phyloP scores from a whole-genome alignment of 345 rosid species.

The Boechera stricta region DNA sequence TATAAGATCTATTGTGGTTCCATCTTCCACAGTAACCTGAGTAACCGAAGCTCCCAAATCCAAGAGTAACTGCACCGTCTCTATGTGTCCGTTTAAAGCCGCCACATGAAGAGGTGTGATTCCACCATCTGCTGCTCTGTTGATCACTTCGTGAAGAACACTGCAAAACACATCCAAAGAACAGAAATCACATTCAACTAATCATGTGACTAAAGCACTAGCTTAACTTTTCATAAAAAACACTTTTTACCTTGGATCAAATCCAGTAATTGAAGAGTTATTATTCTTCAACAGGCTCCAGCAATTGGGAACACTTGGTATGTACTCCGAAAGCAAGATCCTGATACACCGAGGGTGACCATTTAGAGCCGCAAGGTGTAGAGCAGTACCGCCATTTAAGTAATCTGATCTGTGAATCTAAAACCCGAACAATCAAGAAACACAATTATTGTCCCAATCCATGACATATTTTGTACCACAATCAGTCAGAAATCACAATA shows the following conservation, averaged over 20 bases:
- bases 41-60: constrained; percentile 87
- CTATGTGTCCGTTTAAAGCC: constrained; percentile 85
- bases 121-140: constrained; percentile 94
- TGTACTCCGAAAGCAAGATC: constrained; percentile 84
- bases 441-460: constrained; percentile 24
- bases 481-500: neutral
- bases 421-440: constrained; percentile 14
- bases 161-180: constrained; percentile 44
- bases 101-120: constrained; percentile 96
- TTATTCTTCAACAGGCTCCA: constrained; percentile 56
- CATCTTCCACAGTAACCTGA: constrained; percentile 87
- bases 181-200: constrained; percentile 10
- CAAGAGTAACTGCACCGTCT: constrained; percentile 78
- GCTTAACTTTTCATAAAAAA: neutral
- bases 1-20: constrained; percentile 91
- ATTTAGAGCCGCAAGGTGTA: constrained; percentile 90
- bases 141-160: constrained; percentile 69
- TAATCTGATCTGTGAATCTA: constrained; percentile 94
- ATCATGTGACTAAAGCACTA: neutral
- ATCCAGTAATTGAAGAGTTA: constrained; percentile 53
- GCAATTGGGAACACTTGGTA: constrained; percentile 71
- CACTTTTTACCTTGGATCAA: constrained; percentile 56
- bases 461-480: neutral
- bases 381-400: constrained; percentile 94
- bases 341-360: constrained; percentile 89